Evolutionary conservation across 1,284 basidiomycete genomes (phyloP), one percentile per base, ranked within the genome.

Genomic region (Heimioporus retisporus): DNA sequence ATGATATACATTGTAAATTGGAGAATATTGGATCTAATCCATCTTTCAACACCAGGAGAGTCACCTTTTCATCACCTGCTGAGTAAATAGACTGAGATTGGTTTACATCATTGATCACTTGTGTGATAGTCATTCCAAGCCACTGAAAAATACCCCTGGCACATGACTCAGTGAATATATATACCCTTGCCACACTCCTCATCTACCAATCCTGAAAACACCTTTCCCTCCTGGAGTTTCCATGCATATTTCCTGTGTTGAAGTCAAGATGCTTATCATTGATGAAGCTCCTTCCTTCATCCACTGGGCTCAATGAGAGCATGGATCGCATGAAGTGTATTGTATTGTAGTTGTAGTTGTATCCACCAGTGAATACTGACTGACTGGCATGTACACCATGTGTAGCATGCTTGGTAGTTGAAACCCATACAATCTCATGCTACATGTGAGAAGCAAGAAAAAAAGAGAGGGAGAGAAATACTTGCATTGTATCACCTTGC

Each of bases 261-360:
- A 63, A 70, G 0, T 63, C 66, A 0, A 23, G 63, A 4, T 28
- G 42, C 0, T 57, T 1, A 4, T 71, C 59, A 10, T 71, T 71
- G 0, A 63, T 71, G 1, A 68, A 53, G 0, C 25, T 8, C 0
- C 40, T 51, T 2, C 55, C 14, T 4, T 60, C 1, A 0, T 50
- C 50, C 0, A 50, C 3, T 5, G 23, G 65, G 4, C 0, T 31
- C 44, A 3, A 14, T 19, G 19, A 46, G 19, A 46, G 44, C 14
- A 19, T 6, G 63, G 59, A 31, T 0, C 25, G 13, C 0, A 58
- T 72, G 0, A 70, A 35, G 2, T 70, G 64, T 61, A 70, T 71
- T 0, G 59, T 74, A 0, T 68, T 14, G 6, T 68, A 72, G 10
- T 11, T 58, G 31, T 55, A 73, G 2, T 68, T 74, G 1, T 72